Evolutionary conservation across 2,329 filamentous ascomycete genomes (phyloP).

Genomic region (Fusarium poae): DNA sequence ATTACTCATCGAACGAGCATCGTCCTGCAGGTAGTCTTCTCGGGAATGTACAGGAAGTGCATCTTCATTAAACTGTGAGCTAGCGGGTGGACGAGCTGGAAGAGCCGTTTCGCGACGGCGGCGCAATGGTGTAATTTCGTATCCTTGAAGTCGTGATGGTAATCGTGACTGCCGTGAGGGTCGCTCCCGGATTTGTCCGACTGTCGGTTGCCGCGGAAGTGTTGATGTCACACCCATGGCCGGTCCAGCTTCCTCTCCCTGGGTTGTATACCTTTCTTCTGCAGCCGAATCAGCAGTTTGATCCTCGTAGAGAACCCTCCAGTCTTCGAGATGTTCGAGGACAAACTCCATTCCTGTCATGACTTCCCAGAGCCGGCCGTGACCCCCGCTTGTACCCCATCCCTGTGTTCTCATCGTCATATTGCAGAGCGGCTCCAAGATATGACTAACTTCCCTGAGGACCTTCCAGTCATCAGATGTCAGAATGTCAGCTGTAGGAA

Average conservation of each 20-base stretch:
- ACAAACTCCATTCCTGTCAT: slow-evolving; percentile 16
- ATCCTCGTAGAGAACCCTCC: slow-evolving; percentile 15
- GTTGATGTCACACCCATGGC: neutral
- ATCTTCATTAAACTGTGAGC: slow-evolving; percentile 15
- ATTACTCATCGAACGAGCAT: slow-evolving; percentile 9
- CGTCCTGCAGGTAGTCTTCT: slow-evolving; percentile 14
- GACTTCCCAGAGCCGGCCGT: slow-evolving; percentile 24
- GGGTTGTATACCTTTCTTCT: neutral
- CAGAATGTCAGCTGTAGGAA: neutral
- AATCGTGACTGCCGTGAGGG: neutral
- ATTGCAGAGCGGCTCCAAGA: slow-evolving; percentile 13
- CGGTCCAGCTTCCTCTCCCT: neutral
- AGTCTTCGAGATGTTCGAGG: slow-evolving; percentile 22
- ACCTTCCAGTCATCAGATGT: slow-evolving; percentile 4
- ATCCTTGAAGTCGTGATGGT: neutral
- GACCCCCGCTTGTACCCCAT: slow-evolving; percentile 12
- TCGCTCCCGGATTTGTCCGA: neutral
- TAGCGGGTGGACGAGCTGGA: neutral
- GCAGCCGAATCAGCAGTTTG: slow-evolving; percentile 12
- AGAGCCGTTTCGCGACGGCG: slow-evolving; percentile 6
- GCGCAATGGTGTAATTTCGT: neutral
- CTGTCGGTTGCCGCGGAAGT: neutral
- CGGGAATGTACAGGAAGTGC: slow-evolving; percentile 17
- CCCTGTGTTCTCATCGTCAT: slow-evolving; percentile 16
- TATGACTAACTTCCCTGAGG: slow-evolving; percentile 14